Percentiles rank a stretch among this genome's conserved stretches.
Conservation (phyloP, 2,329 filamentous ascomycete genomes). For the Xylaria sp. region DNA sequence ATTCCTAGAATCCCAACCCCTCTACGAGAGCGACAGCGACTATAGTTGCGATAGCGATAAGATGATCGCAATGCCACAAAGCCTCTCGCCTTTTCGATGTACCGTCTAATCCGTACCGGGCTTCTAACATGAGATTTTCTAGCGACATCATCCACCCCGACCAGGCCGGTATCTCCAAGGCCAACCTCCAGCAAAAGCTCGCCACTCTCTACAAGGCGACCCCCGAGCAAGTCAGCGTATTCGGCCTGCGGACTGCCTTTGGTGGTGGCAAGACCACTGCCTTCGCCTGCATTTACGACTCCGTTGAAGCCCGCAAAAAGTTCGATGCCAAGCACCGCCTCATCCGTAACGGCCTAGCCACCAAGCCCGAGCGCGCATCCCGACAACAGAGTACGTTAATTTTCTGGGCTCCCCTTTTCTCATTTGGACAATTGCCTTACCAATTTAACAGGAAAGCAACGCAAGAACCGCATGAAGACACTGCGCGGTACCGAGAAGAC, state of each 20-base stretch:
- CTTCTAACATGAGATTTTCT: slow-evolving; percentile 41
- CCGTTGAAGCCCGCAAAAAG: slow-evolving; percentile 98
- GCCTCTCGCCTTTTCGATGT: background rate
- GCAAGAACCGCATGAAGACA: slow-evolving; percentile 99
- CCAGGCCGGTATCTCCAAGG: slow-evolving; percentile 98
- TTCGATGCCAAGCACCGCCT: slow-evolving; percentile 99
- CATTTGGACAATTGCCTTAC: slow-evolving; percentile 28
- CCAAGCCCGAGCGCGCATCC: slow-evolving; percentile 96
- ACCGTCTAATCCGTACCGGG: background rate
- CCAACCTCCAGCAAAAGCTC: slow-evolving; percentile 96
- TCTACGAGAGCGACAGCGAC: slow-evolving; percentile 7
- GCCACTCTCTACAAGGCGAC: slow-evolving; percentile 96
- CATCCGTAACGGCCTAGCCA: slow-evolving; percentile 89
- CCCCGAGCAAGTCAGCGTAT: slow-evolving; percentile 97
- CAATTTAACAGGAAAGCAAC: slow-evolving; percentile 84
- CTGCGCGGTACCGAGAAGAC: slow-evolving; percentile 97
- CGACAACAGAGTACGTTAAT: slow-evolving; percentile 95
- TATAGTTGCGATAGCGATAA: slow-evolving; percentile 8
- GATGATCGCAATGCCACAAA: background rate
- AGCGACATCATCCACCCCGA: slow-evolving; percentile 99
- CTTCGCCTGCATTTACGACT: slow-evolving; percentile 96
- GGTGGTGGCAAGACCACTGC: slow-evolving; percentile 99
- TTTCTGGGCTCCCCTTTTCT: slow-evolving; percentile 11
- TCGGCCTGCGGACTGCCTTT: slow-evolving; percentile 98
- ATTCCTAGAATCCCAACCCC: background rate